Base-by-base conservation (phyloP, 352 stramenopile species). In the Globisporangium polare region DNA sequence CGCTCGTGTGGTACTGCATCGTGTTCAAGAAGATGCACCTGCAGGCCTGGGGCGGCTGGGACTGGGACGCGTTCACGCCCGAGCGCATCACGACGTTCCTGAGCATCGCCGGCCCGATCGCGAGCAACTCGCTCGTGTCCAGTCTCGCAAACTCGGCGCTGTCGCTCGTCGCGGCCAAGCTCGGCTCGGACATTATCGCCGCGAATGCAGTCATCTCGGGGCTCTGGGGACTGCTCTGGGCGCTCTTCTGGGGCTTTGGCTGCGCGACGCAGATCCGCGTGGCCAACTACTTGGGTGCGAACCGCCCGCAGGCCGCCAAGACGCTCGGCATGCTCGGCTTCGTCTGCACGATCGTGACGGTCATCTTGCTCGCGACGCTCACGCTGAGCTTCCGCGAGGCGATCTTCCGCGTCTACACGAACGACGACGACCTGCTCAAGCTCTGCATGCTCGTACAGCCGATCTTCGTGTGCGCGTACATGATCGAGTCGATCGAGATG, bases 231-330 rank as follows among this genome's bases (percentile, higher is more conserved):
- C 56, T 92, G 37, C 56, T 90, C 0, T 92, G 80, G 83, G 83
- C 83, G 15, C 71, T 92, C 6, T 90, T 92, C 65, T 93, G 81
- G 81, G 83, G 83, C 45, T 93, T 78, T 65, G 83, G 83, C 53
- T 91, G 79, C 26, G 83, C 81, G 5, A 89, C 83, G 27, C 85
- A 94, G 63, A 85, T 90, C 24, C 80, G 82, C 1, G 82, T 92
- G 27, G 80, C 85, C 29, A 92, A 91, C 61, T 86, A 91, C 54
- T 56, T 94, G 2, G 85, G 85, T 17, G 80, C 80, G 26, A 85
- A 83, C 62, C 80, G 80, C 22, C 82, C 85, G 3, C 76, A 84
- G 27, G 75, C 77, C 17, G 85, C 85, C 26, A 76, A 84, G 67
- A 73, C 79, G 45, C 52, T 93, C 7, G 76, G 61, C 2, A 75